These are phyloP conservation scores for Tulasnella sp. DNA, from an alignment of 768 basidiomycete species.

Conservation along the genomic window DNA sequence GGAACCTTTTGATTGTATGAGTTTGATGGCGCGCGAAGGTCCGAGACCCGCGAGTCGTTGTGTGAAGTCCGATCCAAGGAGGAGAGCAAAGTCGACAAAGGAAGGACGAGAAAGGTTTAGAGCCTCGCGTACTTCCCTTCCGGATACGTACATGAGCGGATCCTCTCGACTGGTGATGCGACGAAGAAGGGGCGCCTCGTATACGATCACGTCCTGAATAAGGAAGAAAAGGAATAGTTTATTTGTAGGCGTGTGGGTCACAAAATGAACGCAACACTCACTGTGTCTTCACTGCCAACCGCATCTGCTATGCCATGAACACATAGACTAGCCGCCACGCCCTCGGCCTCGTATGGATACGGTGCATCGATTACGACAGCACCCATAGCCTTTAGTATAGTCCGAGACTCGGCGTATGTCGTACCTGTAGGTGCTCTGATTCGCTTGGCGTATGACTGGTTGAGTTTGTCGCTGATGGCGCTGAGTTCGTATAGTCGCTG, in stretches of 20 bases:
- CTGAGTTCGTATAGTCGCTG: conserved; percentile 28
- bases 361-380: conserved; percentile 60
- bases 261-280: no score
- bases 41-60: conserved; percentile 76
- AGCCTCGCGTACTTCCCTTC: conserved; percentile 45
- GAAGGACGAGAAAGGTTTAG: conserved; percentile 46
- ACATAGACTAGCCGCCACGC: conserved; percentile 69
- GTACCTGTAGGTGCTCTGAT: conserved; percentile 47
- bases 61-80: conserved; percentile 87
- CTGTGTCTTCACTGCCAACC: conserved; percentile 86
- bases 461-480: conserved; percentile 46
- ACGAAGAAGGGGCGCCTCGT: conserved; percentile 72
- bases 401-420: conserved; percentile 62
- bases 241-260: no score
- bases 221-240: background rate
- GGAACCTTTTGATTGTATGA: conserved; percentile 56
- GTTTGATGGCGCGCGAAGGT: conserved; percentile 62
- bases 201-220: conserved; percentile 64
- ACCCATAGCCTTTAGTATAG: conserved; percentile 70
- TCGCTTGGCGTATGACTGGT: conserved; percentile 54
- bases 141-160: conserved; percentile 56
- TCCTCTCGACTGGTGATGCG: conserved; percentile 52
- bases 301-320: conserved; percentile 68
- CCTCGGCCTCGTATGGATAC: conserved; percentile 75
- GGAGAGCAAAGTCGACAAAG: conserved; percentile 75